These are phyloP conservation scores for Monilinia vaccinii-corymbosi DNA, from an alignment of 2,329 filamentous ascomycete species.

Conservation along the genomic window DNA sequence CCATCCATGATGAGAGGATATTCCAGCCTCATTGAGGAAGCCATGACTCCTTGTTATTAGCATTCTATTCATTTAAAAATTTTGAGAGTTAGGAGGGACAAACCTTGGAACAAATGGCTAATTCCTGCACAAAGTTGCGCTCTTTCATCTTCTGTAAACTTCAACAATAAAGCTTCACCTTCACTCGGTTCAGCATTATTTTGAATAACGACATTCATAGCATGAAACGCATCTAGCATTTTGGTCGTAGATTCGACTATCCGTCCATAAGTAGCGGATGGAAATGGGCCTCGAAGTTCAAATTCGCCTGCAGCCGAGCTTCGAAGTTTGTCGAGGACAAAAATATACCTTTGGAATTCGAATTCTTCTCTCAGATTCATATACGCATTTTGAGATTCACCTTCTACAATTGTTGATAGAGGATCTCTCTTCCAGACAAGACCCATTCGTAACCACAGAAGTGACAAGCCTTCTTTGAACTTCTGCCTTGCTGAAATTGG, in stretches of 20 bases:
- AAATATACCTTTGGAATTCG: slow-evolving; percentile 70
- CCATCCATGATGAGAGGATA: slow-evolving; percentile 79
- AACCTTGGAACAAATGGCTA: slow-evolving; percentile 65
- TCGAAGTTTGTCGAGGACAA: slow-evolving; percentile 65
- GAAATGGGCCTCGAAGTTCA: slow-evolving; percentile 80
- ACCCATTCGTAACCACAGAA: slow-evolving; percentile 92
- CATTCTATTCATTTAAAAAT: slow-evolving; percentile 15
- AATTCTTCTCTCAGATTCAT: slow-evolving; percentile 84
- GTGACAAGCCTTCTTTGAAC: slow-evolving; percentile 77
- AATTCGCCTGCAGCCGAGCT: slow-evolving; percentile 74
- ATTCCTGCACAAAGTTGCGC: slow-evolving; percentile 77
- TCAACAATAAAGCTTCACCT: slow-evolving; percentile 72
- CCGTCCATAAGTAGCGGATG: slow-evolving; percentile 58
- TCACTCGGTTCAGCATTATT: slow-evolving; percentile 67
- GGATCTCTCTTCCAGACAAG: slow-evolving; percentile 95
- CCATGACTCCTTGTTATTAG: slow-evolving; percentile 51
- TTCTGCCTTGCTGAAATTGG: slow-evolving; percentile 84
- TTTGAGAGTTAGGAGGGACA: neutral
- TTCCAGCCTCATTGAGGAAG: slow-evolving; percentile 87
- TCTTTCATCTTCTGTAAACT: slow-evolving; percentile 71
- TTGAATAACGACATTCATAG: slow-evolving; percentile 86
- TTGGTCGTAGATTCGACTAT: slow-evolving; percentile 74
- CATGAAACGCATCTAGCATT: slow-evolving; percentile 88
- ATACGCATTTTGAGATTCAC: slow-evolving; percentile 52
- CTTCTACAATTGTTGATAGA: slow-evolving; percentile 60